Conservation (phyloP, 1,139 yeast genomes). For the Casaregolazyma lundiana region DNA sequence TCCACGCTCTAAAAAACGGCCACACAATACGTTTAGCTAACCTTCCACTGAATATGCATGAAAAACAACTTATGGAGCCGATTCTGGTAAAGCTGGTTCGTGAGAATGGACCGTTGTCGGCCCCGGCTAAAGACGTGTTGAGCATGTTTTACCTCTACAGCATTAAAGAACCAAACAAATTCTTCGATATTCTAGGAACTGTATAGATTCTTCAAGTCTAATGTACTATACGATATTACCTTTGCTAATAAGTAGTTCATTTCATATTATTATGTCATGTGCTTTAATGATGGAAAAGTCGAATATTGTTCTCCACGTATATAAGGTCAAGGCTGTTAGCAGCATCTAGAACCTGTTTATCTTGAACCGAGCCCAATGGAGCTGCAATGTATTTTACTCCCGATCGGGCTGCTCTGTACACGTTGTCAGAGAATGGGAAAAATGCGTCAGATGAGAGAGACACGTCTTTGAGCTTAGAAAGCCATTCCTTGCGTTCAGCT, state of each 20-base stretch:
- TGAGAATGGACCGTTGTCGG: conserved; percentile 12
- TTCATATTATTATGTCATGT: not conserved
- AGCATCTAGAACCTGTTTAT: conserved; percentile 90
- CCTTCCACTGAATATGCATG: conserved; percentile 21
- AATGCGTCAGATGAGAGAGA: conserved; percentile 95
- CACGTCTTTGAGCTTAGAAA: conserved; percentile 69
- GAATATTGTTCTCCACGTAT: conserved; percentile 91
- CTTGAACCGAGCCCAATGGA: conserved; percentile 97
- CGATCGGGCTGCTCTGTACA: conserved; percentile 92
- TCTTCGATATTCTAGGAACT: not conserved
- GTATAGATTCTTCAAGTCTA: not conserved
- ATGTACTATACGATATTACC: not conserved
- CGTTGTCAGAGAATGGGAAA: conserved; percentile 99
- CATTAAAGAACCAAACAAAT: not conserved
- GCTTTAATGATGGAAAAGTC: conserved; percentile 88
- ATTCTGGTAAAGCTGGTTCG: conserved; percentile 17
- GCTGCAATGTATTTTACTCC: conserved; percentile 97
- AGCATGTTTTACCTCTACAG: conserved; percentile 17
- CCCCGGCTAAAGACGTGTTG: conserved; percentile 24
- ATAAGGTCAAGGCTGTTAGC: conserved; percentile 87
- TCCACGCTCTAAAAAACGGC: conserved; percentile 14
- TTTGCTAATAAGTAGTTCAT: not conserved
- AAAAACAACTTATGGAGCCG: conserved; percentile 17
- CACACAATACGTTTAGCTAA: conserved; percentile 23
- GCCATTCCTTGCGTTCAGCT: conserved; percentile 87